Evolutionary conservation across 306 rosid species (phyloP).

Genomic region (Pyrus bretschneideri): DNA sequence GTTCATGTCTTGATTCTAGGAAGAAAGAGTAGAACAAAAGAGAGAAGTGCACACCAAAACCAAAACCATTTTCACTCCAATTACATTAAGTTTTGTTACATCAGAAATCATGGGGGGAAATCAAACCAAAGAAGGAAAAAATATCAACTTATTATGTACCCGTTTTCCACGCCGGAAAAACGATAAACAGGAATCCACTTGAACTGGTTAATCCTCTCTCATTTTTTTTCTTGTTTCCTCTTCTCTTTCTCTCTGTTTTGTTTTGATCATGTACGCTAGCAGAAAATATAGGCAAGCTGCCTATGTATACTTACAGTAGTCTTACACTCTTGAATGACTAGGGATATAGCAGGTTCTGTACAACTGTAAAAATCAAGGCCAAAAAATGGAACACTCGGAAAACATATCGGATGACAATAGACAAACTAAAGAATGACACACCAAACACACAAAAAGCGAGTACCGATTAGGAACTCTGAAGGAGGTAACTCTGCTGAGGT

Average conservation of each 20-base stretch:
- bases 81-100: constrained; percentile 66
- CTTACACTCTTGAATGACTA: constrained; percentile 65
- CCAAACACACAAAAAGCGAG: constrained; percentile 48
- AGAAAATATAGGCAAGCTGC: constrained; percentile 56
- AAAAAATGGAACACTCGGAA: constrained; percentile 68
- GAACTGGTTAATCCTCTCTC: constrained; percentile 48
- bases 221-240: constrained; percentile 1
- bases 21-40: constrained; percentile 21
- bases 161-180: constrained; percentile 65
- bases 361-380: constrained; percentile 56
- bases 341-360: constrained; percentile 54
- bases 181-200: constrained; percentile 37
- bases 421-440: constrained; percentile 73
- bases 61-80: constrained; percentile 73
- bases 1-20: constrained; percentile 9
- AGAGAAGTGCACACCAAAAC: constrained; percentile 72
- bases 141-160: constrained; percentile 50
- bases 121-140: constrained; percentile 11
- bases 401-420: constrained; percentile 32
- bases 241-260: constrained; percentile 4
- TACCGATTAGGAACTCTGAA: constrained; percentile 17
- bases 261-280: constrained; percentile 53
- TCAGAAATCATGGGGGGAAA: constrained; percentile 41
- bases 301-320: constrained; percentile 77
- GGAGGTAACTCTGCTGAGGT: constrained; percentile 17